phyloP scores from a whole-genome alignment of 148 eudicot genomes.

The Diospyros kaki region DNA sequence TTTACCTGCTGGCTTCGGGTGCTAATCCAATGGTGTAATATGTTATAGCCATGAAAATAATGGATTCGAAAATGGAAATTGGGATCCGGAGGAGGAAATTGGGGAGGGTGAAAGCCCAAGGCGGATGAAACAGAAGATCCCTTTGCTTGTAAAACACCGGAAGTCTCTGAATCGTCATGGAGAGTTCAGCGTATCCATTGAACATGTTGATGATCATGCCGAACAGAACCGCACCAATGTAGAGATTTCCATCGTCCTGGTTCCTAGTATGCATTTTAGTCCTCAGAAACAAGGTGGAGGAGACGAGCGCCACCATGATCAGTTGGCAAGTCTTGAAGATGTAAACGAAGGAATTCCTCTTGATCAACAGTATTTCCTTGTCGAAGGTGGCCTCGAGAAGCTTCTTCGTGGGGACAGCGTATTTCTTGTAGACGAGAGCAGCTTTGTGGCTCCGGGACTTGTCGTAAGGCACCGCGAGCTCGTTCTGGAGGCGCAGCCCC shows the following conservation, averaged over 20 bases:
- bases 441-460: conserved; percentile 56
- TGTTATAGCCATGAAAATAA: conserved; percentile 61
- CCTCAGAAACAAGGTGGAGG: conserved; percentile 58
- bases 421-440: conserved; percentile 45
- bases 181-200: conserved; percentile 68
- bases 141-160: conserved; percentile 81
- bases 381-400: conserved; percentile 67
- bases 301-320: conserved; percentile 50
- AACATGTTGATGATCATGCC: conserved; percentile 63
- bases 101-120: conserved; percentile 83
- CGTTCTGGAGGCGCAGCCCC: conserved; percentile 60
- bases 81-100: conserved; percentile 68
- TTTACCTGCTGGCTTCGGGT: conserved; percentile 86
- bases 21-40: conserved; percentile 84
- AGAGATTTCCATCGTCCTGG: conserved; percentile 54
- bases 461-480: conserved; percentile 63
- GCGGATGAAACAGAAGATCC: conserved; percentile 70
- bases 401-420: conserved; percentile 48
- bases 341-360: conserved; percentile 69
- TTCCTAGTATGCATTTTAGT: conserved; percentile 47
- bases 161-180: conserved; percentile 54
- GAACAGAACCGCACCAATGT: conserved; percentile 67
- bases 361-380: conserved; percentile 69
- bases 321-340: conserved; percentile 64
- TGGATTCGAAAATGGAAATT: conserved; percentile 58